Percentiles rank a stretch among this genome's conserved stretches.
Conservation (phyloP, 371 early-diverging fungal genomes). For the Mucor circinelloides region DNA sequence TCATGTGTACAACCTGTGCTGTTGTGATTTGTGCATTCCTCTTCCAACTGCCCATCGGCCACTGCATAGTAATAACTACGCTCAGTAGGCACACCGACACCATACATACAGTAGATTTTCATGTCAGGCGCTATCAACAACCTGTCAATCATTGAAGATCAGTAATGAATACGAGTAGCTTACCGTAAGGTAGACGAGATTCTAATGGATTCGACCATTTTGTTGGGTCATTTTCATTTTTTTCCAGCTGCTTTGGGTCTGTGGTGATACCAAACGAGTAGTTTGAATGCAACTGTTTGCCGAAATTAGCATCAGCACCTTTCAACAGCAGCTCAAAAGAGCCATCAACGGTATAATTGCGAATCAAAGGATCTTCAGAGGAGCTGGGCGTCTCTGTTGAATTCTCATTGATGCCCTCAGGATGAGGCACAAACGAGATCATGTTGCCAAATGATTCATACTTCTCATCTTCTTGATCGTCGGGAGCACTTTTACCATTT, state of each 20-base stretch:
- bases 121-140: constrained; percentile 60
- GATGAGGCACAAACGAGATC: constrained; percentile 39
- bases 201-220: constrained; percentile 91
- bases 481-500: constrained; percentile 62
- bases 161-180: too few species aligned
- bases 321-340: constrained; percentile 57
- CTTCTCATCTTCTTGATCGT: constrained; percentile 46
- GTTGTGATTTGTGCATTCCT: constrained; percentile 4
- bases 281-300: constrained; percentile 51
- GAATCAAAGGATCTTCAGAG: constrained; percentile 16
- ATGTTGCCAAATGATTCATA: constrained; percentile 45
- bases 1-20: constrained; percentile 1
- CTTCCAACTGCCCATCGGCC: constrained; percentile 9
- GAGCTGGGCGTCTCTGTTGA: constrained; percentile 16
- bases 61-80: constrained; percentile 73
- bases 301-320: constrained; percentile 54
- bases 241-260: constrained; percentile 55
- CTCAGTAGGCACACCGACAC: constrained; percentile 81
- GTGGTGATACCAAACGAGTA: constrained; percentile 72
- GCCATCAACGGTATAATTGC: constrained; percentile 57
- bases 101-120: constrained; percentile 86
- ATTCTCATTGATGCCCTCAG: constrained; percentile 19
- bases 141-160: too few species aligned
- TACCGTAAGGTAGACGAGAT: constrained; percentile 75
- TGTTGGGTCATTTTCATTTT: constrained; percentile 53